Conservation (phyloP, 1,284 basidiomycete species). For the Mycosarcoma mackinlayi region DNA sequence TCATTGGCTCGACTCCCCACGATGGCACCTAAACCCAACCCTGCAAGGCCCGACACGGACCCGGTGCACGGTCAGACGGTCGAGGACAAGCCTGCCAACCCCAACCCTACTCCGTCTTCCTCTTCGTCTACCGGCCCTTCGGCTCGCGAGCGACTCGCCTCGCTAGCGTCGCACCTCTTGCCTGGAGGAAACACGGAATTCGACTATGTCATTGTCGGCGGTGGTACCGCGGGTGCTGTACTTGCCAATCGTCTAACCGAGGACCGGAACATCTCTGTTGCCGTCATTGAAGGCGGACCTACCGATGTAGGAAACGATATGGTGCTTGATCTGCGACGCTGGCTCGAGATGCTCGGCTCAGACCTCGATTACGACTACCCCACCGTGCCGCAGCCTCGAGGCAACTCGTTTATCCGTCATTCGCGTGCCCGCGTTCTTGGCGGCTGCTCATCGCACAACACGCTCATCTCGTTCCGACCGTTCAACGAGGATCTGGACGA, state of each 20-base stretch:
- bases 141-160: constrained; percentile 55
- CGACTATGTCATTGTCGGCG: constrained; percentile 68
- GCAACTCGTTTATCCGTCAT: constrained; percentile 69
- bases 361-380: constrained; percentile 68
- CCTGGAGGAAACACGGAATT: constrained; percentile 60
- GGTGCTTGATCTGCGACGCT: constrained; percentile 66
- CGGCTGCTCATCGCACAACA: constrained; percentile 69
- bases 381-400: constrained; percentile 65
- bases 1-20: background rate
- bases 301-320: constrained; percentile 64
- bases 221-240: constrained; percentile 68
- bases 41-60: constrained; percentile 49
- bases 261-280: constrained; percentile 63
- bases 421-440: constrained; percentile 67
- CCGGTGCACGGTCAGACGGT: constrained; percentile 57
- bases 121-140: constrained; percentile 24
- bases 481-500: constrained; percentile 68
- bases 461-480: constrained; percentile 68
- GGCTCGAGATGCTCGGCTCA: constrained; percentile 68
- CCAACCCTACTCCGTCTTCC: constrained; percentile 16
- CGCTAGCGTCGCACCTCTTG: constrained; percentile 61
- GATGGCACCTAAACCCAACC: constrained; percentile 50
- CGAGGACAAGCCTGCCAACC: constrained; percentile 35
- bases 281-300: constrained; percentile 69
- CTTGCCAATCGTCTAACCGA: constrained; percentile 68